Conservation (phyloP, 805 yeast genomes). For the Zygosaccharomyces bailii region DNA sequence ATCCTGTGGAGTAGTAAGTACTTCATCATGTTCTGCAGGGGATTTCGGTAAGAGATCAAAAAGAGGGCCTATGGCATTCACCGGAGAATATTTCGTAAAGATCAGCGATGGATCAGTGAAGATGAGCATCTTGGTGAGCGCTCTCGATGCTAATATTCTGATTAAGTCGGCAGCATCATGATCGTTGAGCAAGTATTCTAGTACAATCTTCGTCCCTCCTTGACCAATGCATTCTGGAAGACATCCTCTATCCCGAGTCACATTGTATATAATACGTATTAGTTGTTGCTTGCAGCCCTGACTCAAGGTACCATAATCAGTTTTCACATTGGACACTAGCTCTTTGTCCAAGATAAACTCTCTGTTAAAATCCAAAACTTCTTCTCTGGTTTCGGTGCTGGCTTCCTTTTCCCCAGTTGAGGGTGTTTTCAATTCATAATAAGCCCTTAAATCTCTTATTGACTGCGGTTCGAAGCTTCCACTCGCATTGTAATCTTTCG, state of each 20-base stretch:
- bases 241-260: conserved; percentile 23
- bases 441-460: conserved; percentile 31
- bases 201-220: conserved; percentile 43
- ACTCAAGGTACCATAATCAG: conserved; percentile 15
- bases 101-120: conserved; percentile 45
- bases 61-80: conserved; percentile 44
- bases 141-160: conserved; percentile 38
- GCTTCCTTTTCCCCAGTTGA: conserved; percentile 18
- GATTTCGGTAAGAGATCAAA: conserved; percentile 38
- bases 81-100: conserved; percentile 42
- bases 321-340: conserved; percentile 22
- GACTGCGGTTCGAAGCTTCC: conserved; percentile 21
- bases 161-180: conserved; percentile 23
- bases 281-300: conserved; percentile 33
- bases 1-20: conserved; percentile 17
- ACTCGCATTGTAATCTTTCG: conserved; percentile 17
- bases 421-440: conserved; percentile 32
- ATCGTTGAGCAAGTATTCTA: conserved; percentile 37
- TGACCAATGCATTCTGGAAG: conserved; percentile 41
- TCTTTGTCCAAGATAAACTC: conserved; percentile 22
- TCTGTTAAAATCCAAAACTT: conserved; percentile 20
- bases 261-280: conserved; percentile 34
- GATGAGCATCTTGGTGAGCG: conserved; percentile 44
- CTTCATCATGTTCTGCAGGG: conserved; percentile 9
- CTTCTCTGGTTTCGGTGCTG: conserved; percentile 20